A percentile compares a stretch with the other conserved stretches of the same genome.
These are phyloP conservation scores for Tetrahymena elliotti DNA, from an alignment of 73 alveolate genomes.

Conservation along the genomic window DNA sequence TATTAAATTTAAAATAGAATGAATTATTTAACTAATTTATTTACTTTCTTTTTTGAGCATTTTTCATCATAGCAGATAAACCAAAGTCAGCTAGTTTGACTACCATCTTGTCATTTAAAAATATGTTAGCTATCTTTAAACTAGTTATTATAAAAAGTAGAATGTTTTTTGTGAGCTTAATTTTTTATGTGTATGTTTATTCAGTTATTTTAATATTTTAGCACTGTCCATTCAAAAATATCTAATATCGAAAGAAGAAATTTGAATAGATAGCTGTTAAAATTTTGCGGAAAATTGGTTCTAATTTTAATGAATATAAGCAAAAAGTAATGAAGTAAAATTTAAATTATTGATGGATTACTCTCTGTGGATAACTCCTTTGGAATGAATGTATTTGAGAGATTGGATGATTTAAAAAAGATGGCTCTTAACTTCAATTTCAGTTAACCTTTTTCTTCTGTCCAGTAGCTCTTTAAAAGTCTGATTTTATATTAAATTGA, in stretches of 20 bases:
- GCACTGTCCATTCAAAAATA: not conserved
- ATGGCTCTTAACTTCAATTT: constrained; percentile 73
- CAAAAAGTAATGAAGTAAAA: not conserved
- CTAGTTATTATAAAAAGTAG: not conserved
- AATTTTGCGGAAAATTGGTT: not conserved
- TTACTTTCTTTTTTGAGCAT: constrained; percentile 65
- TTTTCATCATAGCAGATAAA: constrained; percentile 52
- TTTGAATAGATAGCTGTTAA: not conserved
- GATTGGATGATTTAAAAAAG: constrained; percentile 56
- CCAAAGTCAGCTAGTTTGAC: constrained; percentile 75
- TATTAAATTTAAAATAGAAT: not conserved
- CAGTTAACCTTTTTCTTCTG: constrained; percentile 71
- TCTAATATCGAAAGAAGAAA: not conserved
- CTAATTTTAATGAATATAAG: not conserved
- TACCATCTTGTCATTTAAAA: constrained; percentile 63
- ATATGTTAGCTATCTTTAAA: constrained; percentile 66
- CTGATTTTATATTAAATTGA: constrained; percentile 44
- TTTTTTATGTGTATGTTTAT: not conserved
- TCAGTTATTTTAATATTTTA: not conserved
- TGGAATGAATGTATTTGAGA: constrained; percentile 58
- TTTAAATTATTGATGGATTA: not conserved
- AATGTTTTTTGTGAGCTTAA: not conserved
- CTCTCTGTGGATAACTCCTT: constrained; percentile 78
- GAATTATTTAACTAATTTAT: not conserved
- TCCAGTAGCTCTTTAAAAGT: constrained; percentile 67